These are phyloP conservation scores for Blastobotrys americana DNA, from an alignment of 805 yeast species.

Conservation along the genomic window DNA sequence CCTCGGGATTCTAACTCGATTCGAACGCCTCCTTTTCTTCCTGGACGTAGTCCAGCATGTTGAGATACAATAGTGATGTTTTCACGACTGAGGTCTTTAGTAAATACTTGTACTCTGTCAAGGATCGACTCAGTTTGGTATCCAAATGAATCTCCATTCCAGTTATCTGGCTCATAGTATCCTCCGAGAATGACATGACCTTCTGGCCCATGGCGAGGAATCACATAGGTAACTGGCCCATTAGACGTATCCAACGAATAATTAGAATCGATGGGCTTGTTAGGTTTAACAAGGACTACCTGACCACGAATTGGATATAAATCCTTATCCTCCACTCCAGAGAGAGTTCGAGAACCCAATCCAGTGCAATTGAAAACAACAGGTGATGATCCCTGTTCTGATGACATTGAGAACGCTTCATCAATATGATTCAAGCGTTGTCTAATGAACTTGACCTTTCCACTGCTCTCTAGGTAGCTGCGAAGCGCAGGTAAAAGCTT, in stretches of 20 bases:
- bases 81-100: no score
- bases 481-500: constrained; percentile 45
- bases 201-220: constrained; percentile 61
- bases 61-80: constrained; percentile 43
- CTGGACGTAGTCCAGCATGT: constrained; percentile 71
- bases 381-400: constrained; percentile 26
- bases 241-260: constrained; percentile 31
- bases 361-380: constrained; percentile 74
- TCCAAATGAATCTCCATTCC: constrained; percentile 52
- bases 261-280: constrained; percentile 61
- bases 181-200: constrained; percentile 74
- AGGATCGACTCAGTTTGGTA: constrained; percentile 56
- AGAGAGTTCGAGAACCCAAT: constrained; percentile 53
- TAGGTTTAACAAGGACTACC: constrained; percentile 55
- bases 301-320: constrained; percentile 77
- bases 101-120: no score
- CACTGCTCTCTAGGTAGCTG: constrained; percentile 37
- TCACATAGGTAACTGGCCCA: constrained; percentile 63
- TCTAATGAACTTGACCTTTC: constrained; percentile 44
- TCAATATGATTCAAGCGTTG: constrained; percentile 44
- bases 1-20: constrained; percentile 45
- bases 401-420: constrained; percentile 37
- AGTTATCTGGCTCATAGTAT: constrained; percentile 54
- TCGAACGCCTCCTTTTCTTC: constrained; percentile 68
- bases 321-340: constrained; percentile 55